Evolutionary conservation across 2,329 filamentous ascomycete genomes (phyloP), one percentile per base, ranked within the genome.

Genomic region (Ceratocystiopsis minuta): DNA sequence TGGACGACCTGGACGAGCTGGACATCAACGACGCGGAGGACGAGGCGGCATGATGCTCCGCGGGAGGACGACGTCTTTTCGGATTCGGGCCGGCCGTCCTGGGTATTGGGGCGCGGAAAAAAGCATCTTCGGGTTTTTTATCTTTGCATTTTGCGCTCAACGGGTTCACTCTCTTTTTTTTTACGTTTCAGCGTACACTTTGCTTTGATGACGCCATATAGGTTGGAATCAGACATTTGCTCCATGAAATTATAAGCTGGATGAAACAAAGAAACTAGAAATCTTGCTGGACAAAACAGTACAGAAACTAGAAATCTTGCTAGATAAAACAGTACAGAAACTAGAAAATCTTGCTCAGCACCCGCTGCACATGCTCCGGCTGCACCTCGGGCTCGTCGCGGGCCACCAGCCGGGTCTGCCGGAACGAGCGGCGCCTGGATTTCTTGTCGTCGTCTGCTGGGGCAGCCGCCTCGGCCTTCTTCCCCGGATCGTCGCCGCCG

Each of bases 1-100:
- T 94, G 54, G 87, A 95, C 57, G 87, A 94, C 58, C 86, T 95
- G 66, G 86, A 93, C 55, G 87, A 94, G 54, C 72, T 94, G 57
- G 77, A 71, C 37, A 76, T 92, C 63, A 61, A 73, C 48, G 75
- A 80, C 40, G 46, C 51, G 41, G 44, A 50, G 34, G 24, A 10
- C 24, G 24, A 28, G 7, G 24, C 4, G 6, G 24, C 24, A n/a
- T n/a, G n/a, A n/a, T n/a, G n/a, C n/a, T n/a, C n/a, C 24, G 24
- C 24, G 11, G 7, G 24, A 28, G 24, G 24, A 10, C 9, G 24
- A 10, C 34, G 6, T 20, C 17, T 15, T 37, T 20, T 12, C 34
- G 24, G 24, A 6, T 28, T 28, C 24, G 24, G 24, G 24, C 11
- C 24, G 24, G 7, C 24, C 6, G 7, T 20, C 24, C 7, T 28